Conservation (phyloP, 2,329 filamentous ascomycete species). For the Aschersonia sp. region DNA sequence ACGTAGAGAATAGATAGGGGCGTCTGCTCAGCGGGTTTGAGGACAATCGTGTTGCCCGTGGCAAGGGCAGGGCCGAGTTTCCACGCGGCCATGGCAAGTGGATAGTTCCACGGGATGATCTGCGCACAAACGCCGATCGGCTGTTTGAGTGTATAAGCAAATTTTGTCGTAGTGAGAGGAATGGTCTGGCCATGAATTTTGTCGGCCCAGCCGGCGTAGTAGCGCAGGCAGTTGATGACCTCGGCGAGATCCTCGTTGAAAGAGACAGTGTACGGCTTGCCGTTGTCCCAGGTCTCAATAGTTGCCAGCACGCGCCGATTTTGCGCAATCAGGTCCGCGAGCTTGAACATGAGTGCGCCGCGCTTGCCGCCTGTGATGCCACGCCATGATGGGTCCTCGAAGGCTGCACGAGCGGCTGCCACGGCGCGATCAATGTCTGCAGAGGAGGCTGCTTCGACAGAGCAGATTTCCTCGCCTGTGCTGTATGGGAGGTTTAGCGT, state of each 20-base stretch:
- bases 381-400: conserved; percentile 54
- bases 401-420: conserved; percentile 44
- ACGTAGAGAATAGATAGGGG: conserved; percentile 51
- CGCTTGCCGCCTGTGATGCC: conserved; percentile 52
- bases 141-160: conserved; percentile 62
- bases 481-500: conserved; percentile 5
- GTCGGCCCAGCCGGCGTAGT: conserved; percentile 68
- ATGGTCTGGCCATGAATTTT: conserved; percentile 69
- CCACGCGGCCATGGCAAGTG: conserved; percentile 37
- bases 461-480: conserved; percentile 16
- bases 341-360: conserved; percentile 53
- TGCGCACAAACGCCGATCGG: conserved; percentile 63
- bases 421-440: conserved; percentile 19
- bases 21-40: conserved; percentile 55
- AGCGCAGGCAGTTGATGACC: conserved; percentile 37
- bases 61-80: conserved; percentile 61
- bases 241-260: conserved; percentile 48
- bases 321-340: conserved; percentile 55
- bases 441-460: conserved; percentile 15
- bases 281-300: conserved; percentile 72
- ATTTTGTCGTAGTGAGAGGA: conserved; percentile 50
- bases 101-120: conserved; percentile 68
- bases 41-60: conserved; percentile 46
- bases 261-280: conserved; percentile 48
- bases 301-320: conserved; percentile 35